These are phyloP conservation scores for Hansenula lynferdii DNA, from an alignment of 1,139 yeast species.

Conservation along the genomic window DNA sequence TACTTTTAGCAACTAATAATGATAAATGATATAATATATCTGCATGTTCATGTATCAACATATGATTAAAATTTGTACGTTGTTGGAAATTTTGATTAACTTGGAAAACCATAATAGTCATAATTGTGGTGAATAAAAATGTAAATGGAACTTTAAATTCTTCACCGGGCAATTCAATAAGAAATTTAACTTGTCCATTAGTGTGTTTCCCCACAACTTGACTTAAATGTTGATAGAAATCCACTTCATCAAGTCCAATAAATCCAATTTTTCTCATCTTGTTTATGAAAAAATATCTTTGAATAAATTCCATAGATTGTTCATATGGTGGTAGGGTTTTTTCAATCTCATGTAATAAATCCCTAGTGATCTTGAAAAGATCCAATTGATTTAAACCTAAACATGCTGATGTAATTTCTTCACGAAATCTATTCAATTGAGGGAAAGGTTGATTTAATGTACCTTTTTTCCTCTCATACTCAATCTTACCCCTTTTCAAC, in stretches of 20 bases:
- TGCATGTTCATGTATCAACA: background rate
- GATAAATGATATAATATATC: background rate
- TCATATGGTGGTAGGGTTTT: slow-evolving; percentile 1
- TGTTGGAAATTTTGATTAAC: background rate
- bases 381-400: background rate
- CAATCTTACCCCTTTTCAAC: background rate
- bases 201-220: background rate
- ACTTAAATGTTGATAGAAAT: background rate
- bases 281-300: slow-evolving; percentile 1
- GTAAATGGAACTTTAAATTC: background rate
- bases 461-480: background rate
- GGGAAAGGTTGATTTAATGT: background rate
- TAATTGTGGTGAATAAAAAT: background rate
- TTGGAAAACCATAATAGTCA: background rate
- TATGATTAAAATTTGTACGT: background rate
- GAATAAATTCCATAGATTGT: background rate
- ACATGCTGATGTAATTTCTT: background rate
- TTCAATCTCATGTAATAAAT: background rate
- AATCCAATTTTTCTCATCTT: background rate
- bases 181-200: background rate
- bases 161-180: background rate
- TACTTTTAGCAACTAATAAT: background rate
- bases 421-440: background rate
- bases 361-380: background rate
- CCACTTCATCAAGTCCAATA: background rate